Evolutionary conservation across 345 rosid species (phyloP).

Genomic region (Hibiscus mutabilis): DNA sequence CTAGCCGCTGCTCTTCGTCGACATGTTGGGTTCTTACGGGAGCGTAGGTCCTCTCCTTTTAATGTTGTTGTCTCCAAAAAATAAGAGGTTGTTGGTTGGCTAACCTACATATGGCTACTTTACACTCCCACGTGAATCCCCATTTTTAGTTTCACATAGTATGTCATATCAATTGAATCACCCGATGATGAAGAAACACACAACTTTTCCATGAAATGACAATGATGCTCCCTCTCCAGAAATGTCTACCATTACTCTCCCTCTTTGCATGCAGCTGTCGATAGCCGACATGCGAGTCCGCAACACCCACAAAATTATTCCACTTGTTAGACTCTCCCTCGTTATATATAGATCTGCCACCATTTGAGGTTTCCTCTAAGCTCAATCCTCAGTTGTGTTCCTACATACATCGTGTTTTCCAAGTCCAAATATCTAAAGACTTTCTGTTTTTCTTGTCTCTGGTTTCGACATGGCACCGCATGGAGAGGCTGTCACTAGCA

Average conservation of each 20-base stretch:
- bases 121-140: conserved; percentile 6
- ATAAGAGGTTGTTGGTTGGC: background rate
- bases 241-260: too few species aligned
- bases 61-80: too few species aligned
- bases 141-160: background rate
- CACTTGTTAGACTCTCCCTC: too few species aligned
- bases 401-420: background rate
- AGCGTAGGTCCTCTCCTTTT: too few species aligned
- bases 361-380: background rate
- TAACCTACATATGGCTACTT: background rate
- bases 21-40: too few species aligned
- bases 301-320: too few species aligned
- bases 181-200: too few species aligned
- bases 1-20: too few species aligned
- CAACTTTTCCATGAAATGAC: conserved; percentile 4
- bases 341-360: background rate
- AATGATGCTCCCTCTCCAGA: background rate
- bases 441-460: too few species aligned
- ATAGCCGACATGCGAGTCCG: too few species aligned
- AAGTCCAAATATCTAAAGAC: background rate
- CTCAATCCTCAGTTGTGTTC: background rate
- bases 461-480: conserved; percentile 49
- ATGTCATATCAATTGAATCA: too few species aligned
- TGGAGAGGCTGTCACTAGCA: conserved; percentile 32
- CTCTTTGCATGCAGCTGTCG: too few species aligned